Evolutionary conservation across 2,329 filamentous ascomycete genomes (phyloP), one percentile per base, ranked within the genome.

Genomic region (Metarhizium robertsii): DNA sequence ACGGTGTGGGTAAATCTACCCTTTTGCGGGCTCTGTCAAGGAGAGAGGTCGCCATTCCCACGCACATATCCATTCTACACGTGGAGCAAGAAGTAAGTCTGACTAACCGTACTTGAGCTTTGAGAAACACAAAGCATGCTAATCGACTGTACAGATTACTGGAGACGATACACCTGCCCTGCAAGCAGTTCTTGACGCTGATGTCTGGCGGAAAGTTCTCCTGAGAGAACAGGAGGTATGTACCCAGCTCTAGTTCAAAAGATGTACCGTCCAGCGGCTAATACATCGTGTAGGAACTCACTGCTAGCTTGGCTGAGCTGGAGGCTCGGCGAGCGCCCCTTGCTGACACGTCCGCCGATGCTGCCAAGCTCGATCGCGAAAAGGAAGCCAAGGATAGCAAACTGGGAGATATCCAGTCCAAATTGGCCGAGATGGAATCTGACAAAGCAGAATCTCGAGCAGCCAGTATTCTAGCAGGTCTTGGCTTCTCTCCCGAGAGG

Each of bases 1-100:
- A 99, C 82, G 94, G 94, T 90, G 92, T 99, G 61, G 94, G 89
- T 80, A 92, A 94, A 81, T 90, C 90, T 68, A 99, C 94, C n/a
- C 77, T 99, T 61, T 80, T 99, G 59, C 83, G 94, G 63, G 94
- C 94, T 16, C 78, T 99, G 61, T 95, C 92, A 66, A 85, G 90
- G 66, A 85, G 94, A 87, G 94, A 99, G 69, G 82, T 99, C 57
- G 83, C 92, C 4, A 94, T 99, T 73, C 94, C 94, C 11, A 95
- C 90, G 1, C 92, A 99, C 64, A 99, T 99, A 61, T 96, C 94
- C 11, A 99, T 99, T 81, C 83, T 99, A 18, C 94, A 99, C 77
- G 94, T 99, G 52, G 94, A 97, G 71, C 94, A 99, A 79, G 94
- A 99, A 79, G 88, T 90, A 73, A 66, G 74, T 65, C 11, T 5